Evolutionary conservation across 768 basidiomycete species (phyloP).

Genomic region (Collybia nuda): DNA sequence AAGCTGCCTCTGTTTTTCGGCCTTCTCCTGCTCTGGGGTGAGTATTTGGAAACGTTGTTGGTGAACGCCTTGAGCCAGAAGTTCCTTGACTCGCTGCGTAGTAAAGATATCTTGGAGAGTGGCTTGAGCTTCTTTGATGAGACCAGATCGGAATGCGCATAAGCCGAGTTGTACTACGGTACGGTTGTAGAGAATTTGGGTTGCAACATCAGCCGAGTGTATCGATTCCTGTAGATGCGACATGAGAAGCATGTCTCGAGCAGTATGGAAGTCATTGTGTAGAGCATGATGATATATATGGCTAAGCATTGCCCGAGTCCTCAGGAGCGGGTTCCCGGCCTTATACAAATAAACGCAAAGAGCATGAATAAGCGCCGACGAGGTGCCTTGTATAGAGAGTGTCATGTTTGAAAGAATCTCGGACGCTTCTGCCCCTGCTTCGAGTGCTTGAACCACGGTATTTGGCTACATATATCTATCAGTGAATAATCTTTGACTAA

Average conservation of each 20-base stretch:
- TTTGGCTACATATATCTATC: slow-evolving; percentile 64
- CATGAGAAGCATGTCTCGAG: slow-evolving; percentile 98
- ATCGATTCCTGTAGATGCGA: slow-evolving; percentile 97
- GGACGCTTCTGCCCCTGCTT: slow-evolving; percentile 60
- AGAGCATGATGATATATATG: slow-evolving; percentile 98
- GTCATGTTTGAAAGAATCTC: slow-evolving; percentile 64
- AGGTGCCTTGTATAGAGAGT: slow-evolving; percentile 51
- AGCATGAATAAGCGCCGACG: slow-evolving; percentile 80
- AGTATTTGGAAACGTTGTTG: slow-evolving; percentile 86
- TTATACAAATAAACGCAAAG: slow-evolving; percentile 94
- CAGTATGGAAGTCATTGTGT: slow-evolving; percentile 94
- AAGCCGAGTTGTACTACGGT: slow-evolving; percentile 96
- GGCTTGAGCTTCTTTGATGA: slow-evolving; percentile 91
- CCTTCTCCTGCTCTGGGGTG: slow-evolving; percentile 94
- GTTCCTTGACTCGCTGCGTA: slow-evolving; percentile 95
- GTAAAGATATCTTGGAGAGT: slow-evolving; percentile 95
- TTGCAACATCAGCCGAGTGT: slow-evolving; percentile 93
- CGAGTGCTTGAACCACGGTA: slow-evolving; percentile 87
- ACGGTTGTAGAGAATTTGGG: slow-evolving; percentile 97
- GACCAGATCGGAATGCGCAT: slow-evolving; percentile 92
- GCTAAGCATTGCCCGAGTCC: slow-evolving; percentile 95
- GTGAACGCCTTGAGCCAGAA: slow-evolving; percentile 95
- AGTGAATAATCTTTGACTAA: background rate
- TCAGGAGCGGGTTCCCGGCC: slow-evolving; percentile 85
- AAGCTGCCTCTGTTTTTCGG: slow-evolving; percentile 92